Conservation (phyloP, 2,329 filamentous ascomycete species). For the Alternaria solani region DNA sequence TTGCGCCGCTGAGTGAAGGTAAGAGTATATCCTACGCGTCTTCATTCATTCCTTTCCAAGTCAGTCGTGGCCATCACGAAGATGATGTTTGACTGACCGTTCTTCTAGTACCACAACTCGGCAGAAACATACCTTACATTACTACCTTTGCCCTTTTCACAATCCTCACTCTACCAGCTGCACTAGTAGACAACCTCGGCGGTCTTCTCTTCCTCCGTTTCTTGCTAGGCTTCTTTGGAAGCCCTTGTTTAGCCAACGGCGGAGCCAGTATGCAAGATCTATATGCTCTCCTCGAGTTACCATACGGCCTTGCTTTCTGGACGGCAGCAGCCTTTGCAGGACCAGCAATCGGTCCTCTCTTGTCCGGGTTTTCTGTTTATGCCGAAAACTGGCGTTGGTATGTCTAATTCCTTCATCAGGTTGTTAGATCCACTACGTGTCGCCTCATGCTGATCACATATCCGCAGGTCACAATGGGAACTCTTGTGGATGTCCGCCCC, state of each 20-base stretch:
- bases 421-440: fast-evolving
- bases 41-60: fast-evolving
- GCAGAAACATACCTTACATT: slow-evolving; percentile 73
- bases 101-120: slow-evolving; percentile 50
- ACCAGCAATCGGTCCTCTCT: slow-evolving; percentile 69
- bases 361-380: slow-evolving; percentile 78
- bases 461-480: slow-evolving; percentile 73
- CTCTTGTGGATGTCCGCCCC: slow-evolving; percentile 78
- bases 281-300: slow-evolving; percentile 54
- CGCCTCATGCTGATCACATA: neutral
- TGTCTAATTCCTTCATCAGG: fast-evolving
- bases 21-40: too few relatives aligned
- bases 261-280: slow-evolving; percentile 50
- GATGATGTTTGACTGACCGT: neutral
- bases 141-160: slow-evolving; percentile 73
- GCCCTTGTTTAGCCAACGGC: slow-evolving; percentile 50
- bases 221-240: slow-evolving; percentile 52
- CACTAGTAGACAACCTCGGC: slow-evolving; percentile 68
- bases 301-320: slow-evolving; percentile 56
- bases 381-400: slow-evolving; percentile 77
- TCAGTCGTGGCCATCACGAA: neutral
- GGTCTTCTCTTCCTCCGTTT: slow-evolving; percentile 66
- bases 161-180: slow-evolving; percentile 70
- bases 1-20: slow-evolving; percentile 69
- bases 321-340: slow-evolving; percentile 62